A percentile compares a stretch with the other conserved stretches of the same genome.
Evolutionary conservation across 352 stramenopile species (phyloP).

Genomic region (Phytophthora tentaculata): DNA sequence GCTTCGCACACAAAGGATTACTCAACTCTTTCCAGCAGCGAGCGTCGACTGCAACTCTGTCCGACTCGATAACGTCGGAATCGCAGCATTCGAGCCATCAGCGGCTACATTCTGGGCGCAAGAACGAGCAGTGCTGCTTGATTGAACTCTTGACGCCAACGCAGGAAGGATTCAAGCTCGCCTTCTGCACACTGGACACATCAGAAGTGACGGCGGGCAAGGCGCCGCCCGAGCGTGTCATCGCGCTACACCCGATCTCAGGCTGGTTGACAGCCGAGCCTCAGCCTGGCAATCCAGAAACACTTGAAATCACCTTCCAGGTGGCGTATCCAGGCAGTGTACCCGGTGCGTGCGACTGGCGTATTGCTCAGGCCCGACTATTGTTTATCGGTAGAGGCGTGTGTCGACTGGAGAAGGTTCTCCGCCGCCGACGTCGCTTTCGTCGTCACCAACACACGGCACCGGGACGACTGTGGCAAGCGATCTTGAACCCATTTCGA

Average conservation of each 20-base stretch:
- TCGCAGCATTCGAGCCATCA: constrained; percentile 8
- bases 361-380: constrained; percentile 31
- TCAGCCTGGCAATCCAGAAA: constrained; percentile 13
- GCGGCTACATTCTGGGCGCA: constrained; percentile 1
- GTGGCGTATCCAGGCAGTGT: constrained; percentile 27
- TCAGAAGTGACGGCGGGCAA: constrained; percentile 38
- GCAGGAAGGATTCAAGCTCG: constrained; percentile 28
- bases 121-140: constrained; percentile 45
- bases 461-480: constrained; percentile 29
- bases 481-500: constrained; percentile 28
- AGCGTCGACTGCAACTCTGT: constrained; percentile 1
- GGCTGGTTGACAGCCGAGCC: constrained; percentile 39
- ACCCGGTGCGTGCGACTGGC: constrained; percentile 22
- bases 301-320: constrained; percentile 40
- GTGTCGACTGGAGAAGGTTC: constrained; percentile 37
- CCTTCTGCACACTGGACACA: constrained; percentile 35
- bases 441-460: constrained; percentile 14
- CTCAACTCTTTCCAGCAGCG: constrained; percentile 23
- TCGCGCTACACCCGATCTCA: constrained; percentile 38
- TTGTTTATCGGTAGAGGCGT: constrained; percentile 35
- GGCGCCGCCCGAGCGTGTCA: constrained; percentile 35
- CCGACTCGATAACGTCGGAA: constrained; percentile 14
- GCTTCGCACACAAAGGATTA: constrained; percentile 30
- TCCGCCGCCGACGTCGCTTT: constrained; percentile 28
- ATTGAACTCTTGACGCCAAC: constrained; percentile 38